These are phyloP conservation scores for Priceomyces castillae DNA, from an alignment of 805 yeast genomes.

Conservation along the genomic window DNA sequence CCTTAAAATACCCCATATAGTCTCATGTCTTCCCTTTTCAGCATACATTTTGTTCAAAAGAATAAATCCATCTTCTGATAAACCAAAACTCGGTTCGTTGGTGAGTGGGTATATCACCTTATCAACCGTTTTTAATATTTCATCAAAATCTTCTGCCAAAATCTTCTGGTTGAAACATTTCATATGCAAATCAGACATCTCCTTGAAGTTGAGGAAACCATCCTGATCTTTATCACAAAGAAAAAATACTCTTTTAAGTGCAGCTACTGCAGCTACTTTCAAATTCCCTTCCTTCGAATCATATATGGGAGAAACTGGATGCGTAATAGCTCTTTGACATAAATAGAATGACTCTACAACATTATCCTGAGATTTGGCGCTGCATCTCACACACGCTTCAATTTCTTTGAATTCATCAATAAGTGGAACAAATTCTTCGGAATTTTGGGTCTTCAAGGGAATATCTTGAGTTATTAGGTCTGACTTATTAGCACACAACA, in stretches of 20 bases:
- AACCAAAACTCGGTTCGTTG: slow-evolving; percentile 43
- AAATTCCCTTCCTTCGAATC: slow-evolving; percentile 86
- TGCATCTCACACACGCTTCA: slow-evolving; percentile 85
- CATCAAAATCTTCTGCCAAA: slow-evolving; percentile 32
- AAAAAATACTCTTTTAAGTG: slow-evolving; percentile 77
- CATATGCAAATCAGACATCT: slow-evolving; percentile 64
- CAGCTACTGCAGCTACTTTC: slow-evolving; percentile 73
- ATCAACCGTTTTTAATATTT: slow-evolving; percentile 32
- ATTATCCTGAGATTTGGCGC: slow-evolving; percentile 80
- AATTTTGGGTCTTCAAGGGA: slow-evolving; percentile 39
- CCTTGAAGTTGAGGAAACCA: slow-evolving; percentile 70
- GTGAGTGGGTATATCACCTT: slow-evolving; percentile 29
- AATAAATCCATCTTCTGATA: slow-evolving; percentile 74
- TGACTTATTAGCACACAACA: slow-evolving; percentile 80
- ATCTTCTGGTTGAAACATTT: slow-evolving; percentile 65
- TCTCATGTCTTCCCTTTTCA: slow-evolving; percentile 91
- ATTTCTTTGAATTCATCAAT: slow-evolving; percentile 90
- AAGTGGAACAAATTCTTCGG: slow-evolving; percentile 83
- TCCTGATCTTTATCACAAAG: slow-evolving; percentile 90
- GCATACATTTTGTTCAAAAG: slow-evolving; percentile 78
- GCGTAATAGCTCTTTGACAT: slow-evolving; percentile 89
- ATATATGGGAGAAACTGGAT: slow-evolving; percentile 88
- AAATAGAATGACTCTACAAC: slow-evolving; percentile 90
- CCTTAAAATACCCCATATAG: slow-evolving; percentile 92
- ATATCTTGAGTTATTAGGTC: slow-evolving; percentile 47